phyloP scores from a whole-genome alignment of 2,329 filamentous ascomycete genomes.

The Venturiaceae sp. region DNA sequence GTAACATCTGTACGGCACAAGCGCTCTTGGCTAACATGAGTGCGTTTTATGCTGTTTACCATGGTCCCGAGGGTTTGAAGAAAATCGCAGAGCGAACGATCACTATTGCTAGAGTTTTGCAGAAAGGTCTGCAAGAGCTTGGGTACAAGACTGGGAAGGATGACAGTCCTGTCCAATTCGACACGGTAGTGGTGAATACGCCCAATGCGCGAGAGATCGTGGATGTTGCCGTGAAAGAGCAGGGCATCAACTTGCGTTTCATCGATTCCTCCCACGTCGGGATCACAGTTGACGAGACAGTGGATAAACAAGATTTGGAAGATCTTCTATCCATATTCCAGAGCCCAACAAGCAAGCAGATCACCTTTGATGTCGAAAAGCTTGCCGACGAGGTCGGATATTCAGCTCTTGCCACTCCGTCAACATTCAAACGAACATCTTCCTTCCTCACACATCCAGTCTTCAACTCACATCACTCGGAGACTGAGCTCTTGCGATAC shows the following conservation, averaged over 20 bases:
- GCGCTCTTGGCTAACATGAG: conserved; percentile 92
- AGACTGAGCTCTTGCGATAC: conserved; percentile 89
- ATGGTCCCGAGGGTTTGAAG: conserved; percentile 75
- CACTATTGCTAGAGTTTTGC: conserved; percentile 59
- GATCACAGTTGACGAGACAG: conserved; percentile 72
- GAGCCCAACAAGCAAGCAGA: conserved; percentile 25
- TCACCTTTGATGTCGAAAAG: conserved; percentile 16
- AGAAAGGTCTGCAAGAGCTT: conserved; percentile 50
- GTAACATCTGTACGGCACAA: conserved; percentile 95
- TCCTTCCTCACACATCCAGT: conserved; percentile 79
- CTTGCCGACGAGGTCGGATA: conserved; percentile 14
- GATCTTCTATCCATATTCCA: conserved; percentile 49
- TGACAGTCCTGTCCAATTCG: conserved; percentile 58
- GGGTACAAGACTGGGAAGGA: conserved; percentile 55
- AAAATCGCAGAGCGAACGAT: conserved; percentile 73
- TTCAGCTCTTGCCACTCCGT: conserved; percentile 35
- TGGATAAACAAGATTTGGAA: conserved; percentile 44
- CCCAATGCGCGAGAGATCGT: conserved; percentile 43
- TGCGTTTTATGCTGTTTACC: conserved; percentile 88
- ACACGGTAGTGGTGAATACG: conserved; percentile 79
- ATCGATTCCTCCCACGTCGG: conserved; percentile 52
- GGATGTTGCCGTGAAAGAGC: conserved; percentile 39
- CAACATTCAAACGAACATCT: conserved; percentile 58
- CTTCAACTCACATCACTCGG: conserved; percentile 91
- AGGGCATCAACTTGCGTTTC: conserved; percentile 52